phyloP scores from a whole-genome alignment of 31 red algal genomes.

The Asparagopsis taxiformis region DNA sequence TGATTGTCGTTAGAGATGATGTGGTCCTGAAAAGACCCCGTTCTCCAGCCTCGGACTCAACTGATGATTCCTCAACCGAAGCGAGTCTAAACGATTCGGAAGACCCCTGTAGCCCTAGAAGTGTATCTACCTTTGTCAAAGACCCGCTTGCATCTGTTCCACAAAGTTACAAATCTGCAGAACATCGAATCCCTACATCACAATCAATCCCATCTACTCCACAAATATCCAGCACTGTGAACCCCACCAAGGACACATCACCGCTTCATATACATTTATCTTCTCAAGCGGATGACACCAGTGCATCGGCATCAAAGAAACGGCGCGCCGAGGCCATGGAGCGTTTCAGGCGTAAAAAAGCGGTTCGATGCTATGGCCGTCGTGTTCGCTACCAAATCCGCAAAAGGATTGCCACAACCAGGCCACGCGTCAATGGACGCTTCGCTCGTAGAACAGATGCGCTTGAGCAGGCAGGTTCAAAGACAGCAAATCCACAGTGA shows the following conservation, averaged over 20 bases:
- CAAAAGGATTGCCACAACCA: slow-evolving; percentile 86
- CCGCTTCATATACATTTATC: too few relatives aligned
- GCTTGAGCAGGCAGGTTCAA: background rate
- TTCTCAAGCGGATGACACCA: too few relatives aligned
- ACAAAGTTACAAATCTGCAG: background rate
- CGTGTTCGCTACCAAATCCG: slow-evolving; percentile 88
- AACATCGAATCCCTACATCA: background rate
- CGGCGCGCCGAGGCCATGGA: slow-evolving; percentile 65
- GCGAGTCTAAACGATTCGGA: slow-evolving; percentile 10
- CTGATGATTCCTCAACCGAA: slow-evolving; percentile 9
- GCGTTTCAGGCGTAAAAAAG: slow-evolving; percentile 75
- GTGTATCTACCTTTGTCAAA: slow-evolving; percentile 15
- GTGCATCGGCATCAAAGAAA: slow-evolving; percentile 25
- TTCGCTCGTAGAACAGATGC: slow-evolving; percentile 57
- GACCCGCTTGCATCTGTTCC: background rate
- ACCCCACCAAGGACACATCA: too few relatives aligned
- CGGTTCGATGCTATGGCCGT: slow-evolving; percentile 58
- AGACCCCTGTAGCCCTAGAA: slow-evolving; percentile 30
- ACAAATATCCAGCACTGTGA: too few relatives aligned
- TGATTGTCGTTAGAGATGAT: slow-evolving; percentile 18
- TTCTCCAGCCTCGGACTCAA: background rate
- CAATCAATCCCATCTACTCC: background rate
- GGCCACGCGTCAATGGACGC: slow-evolving; percentile 83
- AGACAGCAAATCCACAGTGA: background rate
- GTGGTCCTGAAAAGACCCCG: slow-evolving; percentile 4